phyloP scores from a whole-genome alignment of 2,329 filamentous ascomycete genomes.

The Graphiopsis chlorocephala region DNA sequence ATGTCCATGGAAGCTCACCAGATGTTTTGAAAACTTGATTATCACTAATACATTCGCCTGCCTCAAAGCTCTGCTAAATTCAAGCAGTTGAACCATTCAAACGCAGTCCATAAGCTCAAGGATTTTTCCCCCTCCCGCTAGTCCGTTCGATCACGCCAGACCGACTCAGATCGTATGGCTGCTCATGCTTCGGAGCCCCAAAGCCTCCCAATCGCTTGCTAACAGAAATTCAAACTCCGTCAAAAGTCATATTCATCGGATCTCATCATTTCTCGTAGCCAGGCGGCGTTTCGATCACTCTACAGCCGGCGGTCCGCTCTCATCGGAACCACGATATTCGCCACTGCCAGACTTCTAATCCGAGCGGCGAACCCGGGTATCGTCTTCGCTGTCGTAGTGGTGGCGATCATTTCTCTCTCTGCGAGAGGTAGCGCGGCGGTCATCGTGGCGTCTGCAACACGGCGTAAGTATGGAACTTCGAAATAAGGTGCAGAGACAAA shows the following conservation, averaged over 20 bases:
- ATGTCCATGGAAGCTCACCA: not conserved
- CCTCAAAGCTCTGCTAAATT: not conserved
- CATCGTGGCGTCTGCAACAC: slow-evolving; percentile 5
- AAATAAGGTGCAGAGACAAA: not conserved
- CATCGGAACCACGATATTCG: not conserved
- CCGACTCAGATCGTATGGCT: not conserved
- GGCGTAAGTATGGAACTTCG: not conserved
- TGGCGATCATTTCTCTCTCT: not conserved
- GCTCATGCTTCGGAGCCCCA: not conserved
- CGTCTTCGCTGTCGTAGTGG: not conserved
- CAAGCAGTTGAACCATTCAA: not conserved
- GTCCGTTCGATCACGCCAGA: not conserved
- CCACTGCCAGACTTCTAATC: not conserved
- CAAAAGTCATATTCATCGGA: not conserved
- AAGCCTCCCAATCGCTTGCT: not conserved
- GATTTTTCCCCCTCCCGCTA: not conserved
- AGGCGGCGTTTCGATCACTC: not conserved
- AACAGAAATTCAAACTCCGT: not conserved
- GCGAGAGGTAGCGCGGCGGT: not conserved
- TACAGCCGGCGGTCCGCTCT: not conserved
- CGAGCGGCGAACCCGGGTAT: not conserved
- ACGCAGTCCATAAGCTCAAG: not conserved
- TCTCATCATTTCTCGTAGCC: not conserved
- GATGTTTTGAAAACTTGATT: not conserved
- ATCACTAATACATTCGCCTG: not conserved